Base-by-base conservation (phyloP, 805 yeast genomes). In the Wickerhamiella kurtzmanii region DNA sequence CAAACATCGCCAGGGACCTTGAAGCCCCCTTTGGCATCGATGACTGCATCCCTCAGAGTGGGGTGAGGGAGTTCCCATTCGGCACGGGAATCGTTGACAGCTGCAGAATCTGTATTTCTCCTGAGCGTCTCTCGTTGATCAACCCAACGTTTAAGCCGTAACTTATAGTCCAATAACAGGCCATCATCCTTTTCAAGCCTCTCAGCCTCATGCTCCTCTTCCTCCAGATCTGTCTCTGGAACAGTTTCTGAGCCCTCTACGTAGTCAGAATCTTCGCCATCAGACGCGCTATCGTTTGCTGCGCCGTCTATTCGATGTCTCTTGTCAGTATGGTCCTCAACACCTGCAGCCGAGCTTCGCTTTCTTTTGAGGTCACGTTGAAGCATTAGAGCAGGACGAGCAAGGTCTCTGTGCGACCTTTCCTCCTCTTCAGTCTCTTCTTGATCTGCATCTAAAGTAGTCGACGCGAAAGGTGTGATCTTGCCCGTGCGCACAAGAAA, bases 1-100 rank as follows among this genome's bases (percentile, higher is more conserved):
- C 82, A 86, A 0, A 92, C 78, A 53, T 89, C 96, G 2, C 96
- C 97, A 0, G 98, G 97, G 0, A 92, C 69, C 49, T 67, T 73
- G 62, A 80, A 86, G 6, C 73, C 75, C 2, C 39, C 45, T 2
- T 28, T 22, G 36, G 74, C 76, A 57, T 85, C 81, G 3, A 89
- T 64, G 4, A 74, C 69, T 0, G 94, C 88, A 61, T 86, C 96
- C 0, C 83, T 73, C 21, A 74, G 68, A 0, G 74, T 65, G 0
- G 96, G 96, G 63, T 87, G 94, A 0, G 92, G 82, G 56, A 73
- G 73, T 21, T 64, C 58, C 83, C 87, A 82, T 61, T 87, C 95
- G 3, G 37, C 43, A 21, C 41, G 44, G 22, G 48, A 20, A 9
- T 50, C 47, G 16, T 47, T 44, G 4, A 18, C 3, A 3, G 40